phyloP scores from a whole-genome alignment of 148 eudicot species.

The Dianthus caryophyllus region DNA sequence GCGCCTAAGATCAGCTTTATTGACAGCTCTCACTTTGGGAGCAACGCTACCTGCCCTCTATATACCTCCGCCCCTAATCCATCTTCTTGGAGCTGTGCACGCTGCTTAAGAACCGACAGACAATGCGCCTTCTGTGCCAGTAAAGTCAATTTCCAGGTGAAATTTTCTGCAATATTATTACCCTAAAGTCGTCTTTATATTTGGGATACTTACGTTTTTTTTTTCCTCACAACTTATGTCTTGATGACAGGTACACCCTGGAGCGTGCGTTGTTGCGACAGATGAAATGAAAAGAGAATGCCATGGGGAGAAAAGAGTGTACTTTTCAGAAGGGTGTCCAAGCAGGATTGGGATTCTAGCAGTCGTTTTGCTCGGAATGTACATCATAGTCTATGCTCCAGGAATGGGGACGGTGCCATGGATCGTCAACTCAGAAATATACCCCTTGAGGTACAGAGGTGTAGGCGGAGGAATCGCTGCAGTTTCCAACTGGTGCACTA shows the following conservation, averaged over 20 bases:
- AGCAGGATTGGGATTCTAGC: constrained; percentile 66
- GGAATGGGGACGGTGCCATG: constrained; percentile 93
- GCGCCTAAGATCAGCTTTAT: constrained; percentile 38
- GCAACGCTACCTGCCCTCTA: constrained; percentile 52
- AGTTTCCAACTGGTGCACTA: constrained; percentile 60
- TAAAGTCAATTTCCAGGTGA: constrained; percentile 37
- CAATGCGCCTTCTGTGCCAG: constrained; percentile 64
- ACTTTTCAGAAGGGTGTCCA: constrained; percentile 81
- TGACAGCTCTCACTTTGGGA: constrained; percentile 51
- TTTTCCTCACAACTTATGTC: no score
- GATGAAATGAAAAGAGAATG: constrained; percentile 39
- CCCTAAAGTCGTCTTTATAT: not conserved
- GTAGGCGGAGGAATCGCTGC: constrained; percentile 75
- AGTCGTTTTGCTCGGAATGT: constrained; percentile 46
- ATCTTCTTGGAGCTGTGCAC: constrained; percentile 58
- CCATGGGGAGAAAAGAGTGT: constrained; percentile 38
- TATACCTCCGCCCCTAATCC: constrained; percentile 32
- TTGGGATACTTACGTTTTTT: not conserved
- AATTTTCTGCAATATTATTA: not conserved
- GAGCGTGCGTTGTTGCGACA: constrained; percentile 54
- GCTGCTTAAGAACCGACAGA: constrained; percentile 50
- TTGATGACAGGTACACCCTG: constrained; percentile 53
- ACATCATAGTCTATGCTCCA: constrained; percentile 69
- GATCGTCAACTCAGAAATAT: constrained; percentile 88
- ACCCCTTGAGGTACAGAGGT: constrained; percentile 64